Conservation (phyloP, 192 early-diverging fungal genomes). For the Backusella luteola region DNA sequence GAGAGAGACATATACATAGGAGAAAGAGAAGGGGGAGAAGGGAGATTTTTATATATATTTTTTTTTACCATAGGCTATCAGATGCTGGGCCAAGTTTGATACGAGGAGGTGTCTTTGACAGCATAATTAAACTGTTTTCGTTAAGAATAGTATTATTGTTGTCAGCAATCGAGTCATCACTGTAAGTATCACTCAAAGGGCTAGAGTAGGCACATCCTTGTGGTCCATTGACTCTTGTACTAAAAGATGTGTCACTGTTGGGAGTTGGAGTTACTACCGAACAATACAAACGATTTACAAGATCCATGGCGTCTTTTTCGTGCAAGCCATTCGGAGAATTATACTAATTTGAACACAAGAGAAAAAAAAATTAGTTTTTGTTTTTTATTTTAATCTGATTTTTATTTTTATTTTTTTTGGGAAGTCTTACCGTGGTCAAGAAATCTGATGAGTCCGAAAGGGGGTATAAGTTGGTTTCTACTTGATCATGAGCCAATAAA, state of each 20-base stretch:
- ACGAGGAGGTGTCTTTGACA: slow-evolving; percentile 1
- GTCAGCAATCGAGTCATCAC: neutral
- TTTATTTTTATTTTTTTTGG: neutral
- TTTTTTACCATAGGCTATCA: neutral
- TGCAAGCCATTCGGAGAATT: neutral
- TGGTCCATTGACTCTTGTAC: neutral
- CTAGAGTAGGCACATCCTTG: neutral
- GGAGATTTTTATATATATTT: neutral
- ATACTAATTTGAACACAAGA: neutral
- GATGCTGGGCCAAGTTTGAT: neutral
- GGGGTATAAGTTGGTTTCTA: neutral
- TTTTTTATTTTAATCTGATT: neutral
- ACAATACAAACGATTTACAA: neutral
- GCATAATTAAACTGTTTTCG: neutral
- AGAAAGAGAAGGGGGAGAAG: neutral
- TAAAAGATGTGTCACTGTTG: neutral
- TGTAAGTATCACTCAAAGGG: slow-evolving; percentile 1
- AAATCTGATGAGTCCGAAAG: neutral
- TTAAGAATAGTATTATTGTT: neutral
- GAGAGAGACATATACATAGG: neutral
- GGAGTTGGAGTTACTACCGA: neutral
- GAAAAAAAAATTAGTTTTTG: neutral
- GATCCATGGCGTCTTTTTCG: neutral
- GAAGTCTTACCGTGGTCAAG: neutral
- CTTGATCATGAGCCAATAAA: neutral